Evolutionary conservation across 352 stramenopile genomes (phyloP), one percentile per base, ranked within the genome.

Genomic region (Phytophthora chlamydospora): DNA sequence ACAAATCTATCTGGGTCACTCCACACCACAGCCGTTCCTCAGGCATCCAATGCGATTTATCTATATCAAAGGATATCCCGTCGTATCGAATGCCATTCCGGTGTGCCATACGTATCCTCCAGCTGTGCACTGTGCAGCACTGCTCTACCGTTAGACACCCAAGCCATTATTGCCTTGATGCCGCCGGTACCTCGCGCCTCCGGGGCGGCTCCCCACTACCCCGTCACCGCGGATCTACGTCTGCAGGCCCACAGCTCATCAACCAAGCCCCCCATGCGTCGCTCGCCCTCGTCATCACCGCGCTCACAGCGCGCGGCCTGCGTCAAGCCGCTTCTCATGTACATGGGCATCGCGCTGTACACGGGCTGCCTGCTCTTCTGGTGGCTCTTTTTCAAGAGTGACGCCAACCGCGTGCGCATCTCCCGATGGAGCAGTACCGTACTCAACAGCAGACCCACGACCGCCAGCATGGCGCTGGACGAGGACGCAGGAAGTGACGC

Each of bases 361-460:
- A 12, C 49, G 3, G 44, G 46, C 13, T 51, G 50, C 31, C 33
- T 74, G 42, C 49, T 74, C 4, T 58, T 71, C 49, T 74, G 66
- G 66, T 74, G 66, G 66, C 48, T 74, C 19, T 61, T 49, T 16
- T 19, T 68, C 4, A 60, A 56, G n/a, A 60, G 59, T 21, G 66
- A 68, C 41, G 40, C 51, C 34, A 60, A 44, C 45, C 55, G 46
- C n/a, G 17, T 66, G 13, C 41, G 38, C 41, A 59, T 66, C 1
- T 66, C 62, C 0, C 35, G 47, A 2, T 66, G 40, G 62, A 55
- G 40, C 13, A 66, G 55, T 27, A 36, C 42, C 12, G 47, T 68
- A 46, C 51, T 38, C 12, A 40, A 50, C 21, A 14, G 27, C 13
- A 50, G 50, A 14, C 14, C 46, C 7, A 36, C 43, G 21, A 24